phyloP scores from a whole-genome alignment of 202 grass and related monocot genomes.

The Digitaria exilis region DNA sequence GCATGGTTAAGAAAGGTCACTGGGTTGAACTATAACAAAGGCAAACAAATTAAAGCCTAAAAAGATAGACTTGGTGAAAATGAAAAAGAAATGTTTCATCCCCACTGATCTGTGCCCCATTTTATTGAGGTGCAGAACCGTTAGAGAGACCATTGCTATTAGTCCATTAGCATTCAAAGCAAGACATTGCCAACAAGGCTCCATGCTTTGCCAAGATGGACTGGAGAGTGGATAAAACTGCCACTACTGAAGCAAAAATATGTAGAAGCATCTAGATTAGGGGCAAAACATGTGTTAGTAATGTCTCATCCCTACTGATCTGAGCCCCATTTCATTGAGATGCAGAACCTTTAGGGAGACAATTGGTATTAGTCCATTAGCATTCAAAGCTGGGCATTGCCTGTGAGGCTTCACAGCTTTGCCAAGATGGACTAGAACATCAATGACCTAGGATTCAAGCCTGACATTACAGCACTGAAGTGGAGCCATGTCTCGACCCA shows the following conservation, averaged over 20 bases:
- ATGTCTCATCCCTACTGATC: too few species aligned
- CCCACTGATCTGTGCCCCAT: slow-evolving; percentile 17
- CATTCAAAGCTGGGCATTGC: slow-evolving; percentile 76
- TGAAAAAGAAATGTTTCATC: neutral
- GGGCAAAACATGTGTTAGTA: too few species aligned
- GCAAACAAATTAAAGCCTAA: neutral
- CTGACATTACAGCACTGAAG: neutral
- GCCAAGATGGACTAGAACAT: slow-evolving; percentile 55
- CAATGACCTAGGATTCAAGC: neutral
- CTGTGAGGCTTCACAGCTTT: slow-evolving; percentile 44
- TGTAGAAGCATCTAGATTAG: too few species aligned
- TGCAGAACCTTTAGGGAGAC: slow-evolving; percentile 39
- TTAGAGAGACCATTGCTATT: slow-evolving; percentile 30
- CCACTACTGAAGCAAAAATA: too few species aligned
- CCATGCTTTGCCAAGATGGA: slow-evolving; percentile 54
- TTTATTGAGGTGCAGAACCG: slow-evolving; percentile 34
- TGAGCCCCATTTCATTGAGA: slow-evolving; percentile 3
- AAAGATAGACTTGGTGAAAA: neutral
- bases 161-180: slow-evolving; percentile 72
- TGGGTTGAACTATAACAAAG: neutral
- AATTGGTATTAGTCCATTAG: slow-evolving; percentile 58
- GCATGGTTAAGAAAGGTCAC: neutral
- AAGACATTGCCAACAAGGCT: slow-evolving; percentile 37
- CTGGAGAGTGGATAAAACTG: too few species aligned
- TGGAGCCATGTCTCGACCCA: neutral